phyloP scores from a whole-genome alignment of 1,139 yeast genomes.

The Sugiyamaella pinicola region DNA sequence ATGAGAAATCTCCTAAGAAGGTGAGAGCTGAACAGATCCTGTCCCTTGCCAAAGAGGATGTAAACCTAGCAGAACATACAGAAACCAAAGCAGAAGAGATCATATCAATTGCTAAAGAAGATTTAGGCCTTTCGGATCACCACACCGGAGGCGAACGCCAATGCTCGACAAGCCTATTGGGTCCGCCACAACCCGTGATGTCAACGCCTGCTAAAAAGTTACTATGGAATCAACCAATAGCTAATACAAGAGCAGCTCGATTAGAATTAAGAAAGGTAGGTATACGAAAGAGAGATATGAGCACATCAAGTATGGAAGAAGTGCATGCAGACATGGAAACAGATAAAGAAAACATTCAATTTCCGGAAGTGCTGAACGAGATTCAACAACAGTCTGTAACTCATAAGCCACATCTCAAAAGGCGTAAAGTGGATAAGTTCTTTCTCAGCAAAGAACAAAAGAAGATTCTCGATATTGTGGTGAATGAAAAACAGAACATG shows the following conservation, averaged over 20 bases:
- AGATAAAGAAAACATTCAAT: conserved; percentile 1
- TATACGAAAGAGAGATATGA: conserved; percentile 14
- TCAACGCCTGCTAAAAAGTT: conserved; percentile 12
- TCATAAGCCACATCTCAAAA: background rate
- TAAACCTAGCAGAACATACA: background rate
- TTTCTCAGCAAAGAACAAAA: conserved; percentile 69
- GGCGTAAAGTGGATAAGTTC: conserved; percentile 13
- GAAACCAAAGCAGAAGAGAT: no score
- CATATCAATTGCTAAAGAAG: no score
- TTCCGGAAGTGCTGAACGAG: no score
- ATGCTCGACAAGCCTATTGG: background rate
- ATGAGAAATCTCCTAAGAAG: background rate
- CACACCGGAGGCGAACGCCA: no score
- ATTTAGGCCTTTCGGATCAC: no score
- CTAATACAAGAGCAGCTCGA: conserved; percentile 17
- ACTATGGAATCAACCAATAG: conserved; percentile 22
- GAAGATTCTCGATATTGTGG: conserved; percentile 64
- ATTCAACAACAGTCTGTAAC: background rate
- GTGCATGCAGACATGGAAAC: background rate
- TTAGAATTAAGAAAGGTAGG: conserved; percentile 11
- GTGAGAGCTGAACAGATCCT: background rate
- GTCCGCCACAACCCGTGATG: background rate
- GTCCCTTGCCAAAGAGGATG: background rate
- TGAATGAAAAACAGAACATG: conserved; percentile 56
- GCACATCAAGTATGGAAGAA: no score